Conservation (phyloP, 176 grass and related monocot species). For the Cenchrus fungigraminus region DNA sequence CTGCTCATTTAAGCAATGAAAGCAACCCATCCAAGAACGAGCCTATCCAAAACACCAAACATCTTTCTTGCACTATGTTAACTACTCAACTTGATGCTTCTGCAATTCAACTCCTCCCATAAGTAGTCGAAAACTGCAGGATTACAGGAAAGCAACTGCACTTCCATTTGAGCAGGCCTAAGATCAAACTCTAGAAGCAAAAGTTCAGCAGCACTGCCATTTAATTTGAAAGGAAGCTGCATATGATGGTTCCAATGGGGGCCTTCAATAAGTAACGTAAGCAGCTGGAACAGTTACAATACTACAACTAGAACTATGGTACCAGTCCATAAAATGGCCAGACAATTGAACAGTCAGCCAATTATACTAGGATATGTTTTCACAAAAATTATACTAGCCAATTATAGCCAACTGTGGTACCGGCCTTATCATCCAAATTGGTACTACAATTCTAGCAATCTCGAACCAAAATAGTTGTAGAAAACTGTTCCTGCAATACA, state of each 20-base stretch:
- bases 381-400: too few relatives aligned
- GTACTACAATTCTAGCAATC: background rate
- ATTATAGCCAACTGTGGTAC: too few relatives aligned
- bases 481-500: background rate
- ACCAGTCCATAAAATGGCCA: background rate
- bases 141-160: background rate
- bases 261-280: background rate
- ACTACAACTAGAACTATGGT: slow-evolving; percentile 5
- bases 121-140: background rate
- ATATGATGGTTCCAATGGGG: background rate
- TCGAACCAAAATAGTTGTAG: background rate
- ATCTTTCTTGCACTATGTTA: background rate
- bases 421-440: background rate
- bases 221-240: slow-evolving; percentile 5
- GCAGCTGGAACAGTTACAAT: background rate
- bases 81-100: background rate
- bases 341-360: background rate
- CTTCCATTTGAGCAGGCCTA: background rate
- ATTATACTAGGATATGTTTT: background rate
- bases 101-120: background rate
- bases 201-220: background rate
- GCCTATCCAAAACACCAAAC: background rate
- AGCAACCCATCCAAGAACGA: slow-evolving; percentile 7
- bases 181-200: background rate
- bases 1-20: background rate